Conservation (phyloP, 2,329 filamentous ascomycete genomes). For the Colletotrichum shisoi region DNA sequence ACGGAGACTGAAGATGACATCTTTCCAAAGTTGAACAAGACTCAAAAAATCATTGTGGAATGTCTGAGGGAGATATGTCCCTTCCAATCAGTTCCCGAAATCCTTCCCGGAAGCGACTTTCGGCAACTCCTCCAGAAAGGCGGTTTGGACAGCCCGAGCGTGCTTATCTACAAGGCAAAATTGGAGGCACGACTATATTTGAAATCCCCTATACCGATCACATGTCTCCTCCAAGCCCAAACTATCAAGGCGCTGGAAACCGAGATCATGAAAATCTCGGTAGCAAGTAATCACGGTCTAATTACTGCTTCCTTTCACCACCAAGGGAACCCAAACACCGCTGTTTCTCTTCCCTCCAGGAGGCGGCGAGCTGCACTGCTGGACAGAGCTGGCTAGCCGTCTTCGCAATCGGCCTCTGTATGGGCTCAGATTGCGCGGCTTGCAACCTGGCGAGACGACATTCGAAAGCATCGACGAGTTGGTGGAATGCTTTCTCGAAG, state of each 20-base stretch:
- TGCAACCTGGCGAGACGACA: conserved; percentile 15
- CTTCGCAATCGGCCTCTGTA: conserved; percentile 10
- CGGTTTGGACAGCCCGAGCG: conserved; percentile 7
- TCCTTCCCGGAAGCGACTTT: not conserved
- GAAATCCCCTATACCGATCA: conserved; percentile 10
- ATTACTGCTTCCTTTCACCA: conserved; percentile 12
- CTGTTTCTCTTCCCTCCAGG: conserved; percentile 18
- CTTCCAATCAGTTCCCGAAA: not conserved
- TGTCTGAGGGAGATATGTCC: not conserved
- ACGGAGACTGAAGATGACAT: no score
- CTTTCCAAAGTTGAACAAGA: not conserved
- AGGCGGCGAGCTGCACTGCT: conserved; percentile 16
- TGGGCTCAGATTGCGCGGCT: conserved; percentile 11
- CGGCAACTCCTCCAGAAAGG: not conserved
- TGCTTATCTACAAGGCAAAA: conserved; percentile 10
- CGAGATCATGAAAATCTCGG: conserved; percentile 13
- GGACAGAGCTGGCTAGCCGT: conserved; percentile 9
- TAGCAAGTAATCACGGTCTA: conserved; percentile 1
- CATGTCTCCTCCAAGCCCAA: not conserved
- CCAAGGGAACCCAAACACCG: conserved; percentile 3
- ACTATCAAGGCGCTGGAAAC: conserved; percentile 6
- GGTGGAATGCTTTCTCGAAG: conserved; percentile 5
- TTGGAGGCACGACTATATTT: conserved; percentile 6
- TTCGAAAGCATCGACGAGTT: conserved; percentile 10
- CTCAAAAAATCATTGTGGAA: not conserved